Base-by-base conservation (phyloP, 2,329 filamentous ascomycete species). In the Colletotrichum zoysiae region DNA sequence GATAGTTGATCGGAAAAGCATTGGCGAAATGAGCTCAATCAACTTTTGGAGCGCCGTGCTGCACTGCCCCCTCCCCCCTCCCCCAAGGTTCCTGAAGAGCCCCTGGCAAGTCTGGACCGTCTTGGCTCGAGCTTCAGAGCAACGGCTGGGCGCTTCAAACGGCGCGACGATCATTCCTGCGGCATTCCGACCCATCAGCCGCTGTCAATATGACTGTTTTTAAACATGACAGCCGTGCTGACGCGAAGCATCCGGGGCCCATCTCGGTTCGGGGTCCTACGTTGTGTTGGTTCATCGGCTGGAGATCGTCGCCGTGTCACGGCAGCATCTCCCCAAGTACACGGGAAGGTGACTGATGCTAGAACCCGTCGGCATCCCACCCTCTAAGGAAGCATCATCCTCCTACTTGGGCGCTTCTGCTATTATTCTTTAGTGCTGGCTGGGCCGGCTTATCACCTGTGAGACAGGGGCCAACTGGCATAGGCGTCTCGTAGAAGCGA, bases 71-170 rank as follows among this genome's bases (percentile, higher is more conserved):
- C 35, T 3, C 38, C 11, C 38, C 38, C 50, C 48, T 46, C 14
- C 23, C 16, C 11, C 26, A n/a, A n/a, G n/a, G 35, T 11, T 38
- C 57, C 38, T 26, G 33, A 42, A 20, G 9, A 53, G 20, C 44
- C 53, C 44, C 23, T 18, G 33, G 7, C 30, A 35, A 50, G 33
- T 26, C n/a, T 26, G 57, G 40, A 18, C 42, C 23, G 64, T 7
- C 57, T 70, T 67, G 64, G 64, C 51, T 62, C 42, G 26, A 58
- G 68, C 64, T 63, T 59, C 51, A 59, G 57, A 26, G 20, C 51
- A 38, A 51, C 50, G 35, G 51, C n/a, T 30, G 42, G 9, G 60
- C 30, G 53, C 33, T 65, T 48, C 59, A 65, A 42, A 51, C 5
- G 44, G 50, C 42, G 8, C 12, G 50, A 40, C 16, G 46, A 55